These are phyloP conservation scores for Xylaria sp. DNA, from an alignment of 2,329 filamentous ascomycete species.

Conservation along the genomic window DNA sequence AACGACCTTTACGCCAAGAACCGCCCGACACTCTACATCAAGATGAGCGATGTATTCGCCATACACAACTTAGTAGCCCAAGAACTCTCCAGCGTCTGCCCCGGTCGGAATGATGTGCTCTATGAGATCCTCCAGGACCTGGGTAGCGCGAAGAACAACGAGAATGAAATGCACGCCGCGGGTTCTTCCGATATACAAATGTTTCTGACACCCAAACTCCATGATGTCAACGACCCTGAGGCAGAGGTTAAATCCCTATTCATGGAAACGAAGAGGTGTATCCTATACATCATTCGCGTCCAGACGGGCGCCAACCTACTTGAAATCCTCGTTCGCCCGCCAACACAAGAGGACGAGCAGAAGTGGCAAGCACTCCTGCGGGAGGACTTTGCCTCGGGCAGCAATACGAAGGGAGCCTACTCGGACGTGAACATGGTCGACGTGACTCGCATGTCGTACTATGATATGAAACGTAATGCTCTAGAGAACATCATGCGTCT, in stretches of 20 bases:
- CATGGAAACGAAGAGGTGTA: constrained; percentile 97
- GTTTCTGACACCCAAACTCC: constrained; percentile 88
- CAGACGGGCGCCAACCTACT: constrained; percentile 93
- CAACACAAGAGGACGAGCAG: constrained; percentile 85
- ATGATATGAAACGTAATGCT: constrained; percentile 90
- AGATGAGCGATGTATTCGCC: constrained; percentile 96
- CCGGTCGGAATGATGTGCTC: constrained; percentile 84
- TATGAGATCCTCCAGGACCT: constrained; percentile 93
- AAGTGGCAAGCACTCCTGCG: constrained; percentile 85
- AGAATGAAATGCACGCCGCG: constrained; percentile 89
- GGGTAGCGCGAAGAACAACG: constrained; percentile 95
- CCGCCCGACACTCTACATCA: constrained; percentile 98
- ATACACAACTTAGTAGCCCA: constrained; percentile 89
- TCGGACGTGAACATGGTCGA: constrained; percentile 90
- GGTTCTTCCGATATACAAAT: constrained; percentile 90
- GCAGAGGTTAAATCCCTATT: constrained; percentile 92
- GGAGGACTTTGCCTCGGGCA: constrained; percentile 80
- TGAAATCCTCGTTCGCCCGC: constrained; percentile 93
- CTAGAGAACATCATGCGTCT: constrained; percentile 93
- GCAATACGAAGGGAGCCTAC: constrained; percentile 82
- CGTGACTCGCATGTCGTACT: constrained; percentile 88
- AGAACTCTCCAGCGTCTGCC: constrained; percentile 82
- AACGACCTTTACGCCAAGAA: constrained; percentile 97
- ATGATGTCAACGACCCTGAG: constrained; percentile 92
- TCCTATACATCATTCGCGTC: constrained; percentile 96